Evolutionary conservation across 768 basidiomycete genomes (phyloP).

Genomic region (Pulveroboletus sp.): DNA sequence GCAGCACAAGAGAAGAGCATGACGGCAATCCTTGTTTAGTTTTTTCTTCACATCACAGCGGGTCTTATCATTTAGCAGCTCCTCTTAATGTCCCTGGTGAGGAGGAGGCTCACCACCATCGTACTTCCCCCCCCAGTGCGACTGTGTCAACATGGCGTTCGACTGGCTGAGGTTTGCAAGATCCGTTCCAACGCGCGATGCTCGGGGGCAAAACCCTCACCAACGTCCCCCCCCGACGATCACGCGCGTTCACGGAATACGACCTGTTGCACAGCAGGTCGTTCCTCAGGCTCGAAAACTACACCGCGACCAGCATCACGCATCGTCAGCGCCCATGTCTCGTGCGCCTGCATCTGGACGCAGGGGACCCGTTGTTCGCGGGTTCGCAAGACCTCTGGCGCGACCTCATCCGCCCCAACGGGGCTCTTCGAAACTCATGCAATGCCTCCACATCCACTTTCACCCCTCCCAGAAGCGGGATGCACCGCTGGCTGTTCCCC

Average conservation of each 20-base stretch:
- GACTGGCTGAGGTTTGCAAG: constrained; percentile 25
- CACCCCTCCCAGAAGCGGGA: constrained; percentile 24
- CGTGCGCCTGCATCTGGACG: constrained; percentile 12
- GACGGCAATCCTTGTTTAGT: constrained; percentile 25
- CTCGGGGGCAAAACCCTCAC: constrained; percentile 10
- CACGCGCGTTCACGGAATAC: constrained; percentile 17
- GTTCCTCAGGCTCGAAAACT: constrained; percentile 18
- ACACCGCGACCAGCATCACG: constrained; percentile 10
- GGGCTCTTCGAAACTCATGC: constrained; percentile 10
- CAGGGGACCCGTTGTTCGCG: constrained; percentile 14
- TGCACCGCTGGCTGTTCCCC: constrained; percentile 3
- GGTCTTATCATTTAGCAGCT: constrained; percentile 24
- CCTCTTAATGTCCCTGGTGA: constrained; percentile 29
- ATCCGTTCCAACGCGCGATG: constrained; percentile 11
- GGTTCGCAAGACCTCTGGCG: constrained; percentile 1
- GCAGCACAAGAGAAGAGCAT: constrained; percentile 22
- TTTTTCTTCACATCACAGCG: constrained; percentile 19
- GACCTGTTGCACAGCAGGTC: constrained; percentile 14
- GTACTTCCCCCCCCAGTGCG: constrained; percentile 8
- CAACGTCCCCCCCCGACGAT: constrained; percentile 15
- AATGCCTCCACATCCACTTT: constrained; percentile 25
- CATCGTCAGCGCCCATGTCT: constrained; percentile 4
- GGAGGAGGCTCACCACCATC: constrained; percentile 3
- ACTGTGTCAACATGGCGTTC: constrained; percentile 22
- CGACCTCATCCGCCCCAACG: constrained; percentile 13